A percentile compares a stretch with the other conserved stretches of the same genome.
These are phyloP conservation scores for Cryphonectria nitschkei DNA, from an alignment of 2,329 filamentous ascomycete genomes.

Conservation along the genomic window DNA sequence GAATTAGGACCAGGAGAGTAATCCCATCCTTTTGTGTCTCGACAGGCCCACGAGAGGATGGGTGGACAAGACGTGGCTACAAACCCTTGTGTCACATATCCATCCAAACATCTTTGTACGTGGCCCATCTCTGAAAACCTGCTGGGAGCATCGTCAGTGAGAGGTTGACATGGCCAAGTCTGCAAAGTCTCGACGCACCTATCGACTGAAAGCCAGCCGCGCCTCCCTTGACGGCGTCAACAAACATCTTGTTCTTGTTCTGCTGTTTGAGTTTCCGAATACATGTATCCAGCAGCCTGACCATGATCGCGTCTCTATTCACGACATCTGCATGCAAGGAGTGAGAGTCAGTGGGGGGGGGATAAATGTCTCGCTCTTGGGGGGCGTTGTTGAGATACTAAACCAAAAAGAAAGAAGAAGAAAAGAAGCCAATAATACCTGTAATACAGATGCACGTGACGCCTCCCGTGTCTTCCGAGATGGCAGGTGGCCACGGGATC, in stretches of 20 bases:
- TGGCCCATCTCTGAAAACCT: conserved; percentile 64
- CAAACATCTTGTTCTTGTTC: conserved; percentile 58
- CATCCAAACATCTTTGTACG: conserved; percentile 60
- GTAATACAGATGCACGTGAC: conserved; percentile 64
- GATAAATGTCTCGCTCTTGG: neutral
- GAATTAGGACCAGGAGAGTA: too few species aligned
- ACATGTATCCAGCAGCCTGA: conserved; percentile 58
- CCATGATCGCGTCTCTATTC: conserved; percentile 53
- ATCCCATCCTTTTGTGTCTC: too few species aligned
- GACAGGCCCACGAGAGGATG: neutral
- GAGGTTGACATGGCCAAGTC: neutral
- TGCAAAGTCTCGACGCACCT: conserved; percentile 45
- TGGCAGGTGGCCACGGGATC: conserved; percentile 57
- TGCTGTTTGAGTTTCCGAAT: conserved; percentile 50
- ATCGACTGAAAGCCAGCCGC: conserved; percentile 55
- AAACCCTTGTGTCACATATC: conserved; percentile 35
- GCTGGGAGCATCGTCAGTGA: conserved; percentile 13
- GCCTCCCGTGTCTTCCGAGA: conserved; percentile 58
- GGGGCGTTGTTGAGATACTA: too few species aligned
- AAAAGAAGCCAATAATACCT: conserved; percentile 43
- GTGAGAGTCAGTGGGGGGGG: neutral
- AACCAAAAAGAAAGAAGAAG: neutral
- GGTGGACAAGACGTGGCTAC: neutral
- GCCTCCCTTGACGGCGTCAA: conserved; percentile 58
- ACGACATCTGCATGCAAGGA: conserved; percentile 42